These are phyloP conservation scores for Chytridiales sp. DNA, from an alignment of 371 early-diverging fungal species.

Conservation along the genomic window DNA sequence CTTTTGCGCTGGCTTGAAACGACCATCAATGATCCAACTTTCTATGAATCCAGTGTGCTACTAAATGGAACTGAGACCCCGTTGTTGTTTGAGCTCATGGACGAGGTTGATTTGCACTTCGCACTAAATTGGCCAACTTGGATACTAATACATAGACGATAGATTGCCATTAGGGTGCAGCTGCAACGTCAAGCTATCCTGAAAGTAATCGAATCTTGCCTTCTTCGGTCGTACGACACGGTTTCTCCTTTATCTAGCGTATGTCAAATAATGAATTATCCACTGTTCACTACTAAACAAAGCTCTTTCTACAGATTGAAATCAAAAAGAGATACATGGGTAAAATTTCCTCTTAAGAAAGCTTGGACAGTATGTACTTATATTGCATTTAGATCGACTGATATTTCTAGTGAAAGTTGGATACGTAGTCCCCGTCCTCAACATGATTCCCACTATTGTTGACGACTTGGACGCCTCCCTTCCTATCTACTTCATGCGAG, in stretches of 20 bases:
- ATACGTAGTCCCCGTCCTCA: constrained; percentile 13
- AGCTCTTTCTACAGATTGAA: constrained; percentile 15
- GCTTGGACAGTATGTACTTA: too few relatives aligned
- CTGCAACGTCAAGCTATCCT: constrained; percentile 13
- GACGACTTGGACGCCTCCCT: constrained; percentile 19
- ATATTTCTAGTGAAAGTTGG: constrained; percentile 24
- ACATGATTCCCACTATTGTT: background rate
- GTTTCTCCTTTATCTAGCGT: constrained; percentile 15
- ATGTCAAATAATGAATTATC: background rate
- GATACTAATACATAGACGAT: background rate
- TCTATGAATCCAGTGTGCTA: constrained; percentile 20
- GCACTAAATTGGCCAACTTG: background rate
- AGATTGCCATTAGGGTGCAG: constrained; percentile 21
- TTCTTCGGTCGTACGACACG: constrained; percentile 16
- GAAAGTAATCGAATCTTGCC: constrained; percentile 6
- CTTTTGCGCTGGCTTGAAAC: constrained; percentile 18
- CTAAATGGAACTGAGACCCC: constrained; percentile 4
- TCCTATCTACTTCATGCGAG: constrained; percentile 10
- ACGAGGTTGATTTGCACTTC: constrained; percentile 19
- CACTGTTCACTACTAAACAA: background rate
- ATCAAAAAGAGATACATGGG: constrained; percentile 22
- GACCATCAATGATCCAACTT: constrained; percentile 19
- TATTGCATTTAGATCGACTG: too few relatives aligned
- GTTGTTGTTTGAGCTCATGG: constrained; percentile 23
- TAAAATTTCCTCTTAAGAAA: too few relatives aligned